Conservation (phyloP, 306 rosid species). For the Astragalus membranaceus region DNA sequence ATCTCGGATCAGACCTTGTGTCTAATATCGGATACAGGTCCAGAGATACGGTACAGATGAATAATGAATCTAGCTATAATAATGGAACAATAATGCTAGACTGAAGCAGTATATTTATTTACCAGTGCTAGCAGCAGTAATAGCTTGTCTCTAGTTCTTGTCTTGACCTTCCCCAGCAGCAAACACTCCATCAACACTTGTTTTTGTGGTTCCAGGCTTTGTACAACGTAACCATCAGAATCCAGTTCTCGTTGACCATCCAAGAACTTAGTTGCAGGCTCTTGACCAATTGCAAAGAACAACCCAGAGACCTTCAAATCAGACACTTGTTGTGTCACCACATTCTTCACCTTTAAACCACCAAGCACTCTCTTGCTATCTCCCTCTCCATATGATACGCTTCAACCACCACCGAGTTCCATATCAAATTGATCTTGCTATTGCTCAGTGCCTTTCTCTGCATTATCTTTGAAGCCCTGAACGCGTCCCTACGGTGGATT, state of each 20-base stretch:
- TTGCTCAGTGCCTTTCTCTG: constrained; percentile 58
- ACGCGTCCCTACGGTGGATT: constrained; percentile 62
- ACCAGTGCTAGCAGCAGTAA: constrained; percentile 90
- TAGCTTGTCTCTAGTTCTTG: constrained; percentile 90
- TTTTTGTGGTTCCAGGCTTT: constrained; percentile 53
- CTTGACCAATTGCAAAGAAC: constrained; percentile 81
- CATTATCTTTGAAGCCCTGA: constrained; percentile 84
- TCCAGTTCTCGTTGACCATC: constrained; percentile 57
- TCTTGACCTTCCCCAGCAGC: constrained; percentile 97
- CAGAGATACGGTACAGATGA: too few relatives aligned
- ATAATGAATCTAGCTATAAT: neutral
- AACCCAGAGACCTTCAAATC: constrained; percentile 59
- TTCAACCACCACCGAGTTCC: constrained; percentile 66
- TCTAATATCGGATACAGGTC: too few relatives aligned
- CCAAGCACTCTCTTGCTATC: constrained; percentile 40
- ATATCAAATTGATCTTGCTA: constrained; percentile 55
- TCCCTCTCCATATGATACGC: constrained; percentile 55
- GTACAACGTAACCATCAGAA: constrained; percentile 63
- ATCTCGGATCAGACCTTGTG: too few relatives aligned
- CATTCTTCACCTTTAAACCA: constrained; percentile 63
- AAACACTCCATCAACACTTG: constrained; percentile 69
- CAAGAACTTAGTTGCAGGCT: constrained; percentile 70
- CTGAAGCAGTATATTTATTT: constrained; percentile 1
- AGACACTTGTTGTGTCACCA: constrained; percentile 37
- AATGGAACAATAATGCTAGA: neutral